Evolutionary conservation across 2,329 filamentous ascomycete species (phyloP).

Genomic region (Aspergillus versicolor): DNA sequence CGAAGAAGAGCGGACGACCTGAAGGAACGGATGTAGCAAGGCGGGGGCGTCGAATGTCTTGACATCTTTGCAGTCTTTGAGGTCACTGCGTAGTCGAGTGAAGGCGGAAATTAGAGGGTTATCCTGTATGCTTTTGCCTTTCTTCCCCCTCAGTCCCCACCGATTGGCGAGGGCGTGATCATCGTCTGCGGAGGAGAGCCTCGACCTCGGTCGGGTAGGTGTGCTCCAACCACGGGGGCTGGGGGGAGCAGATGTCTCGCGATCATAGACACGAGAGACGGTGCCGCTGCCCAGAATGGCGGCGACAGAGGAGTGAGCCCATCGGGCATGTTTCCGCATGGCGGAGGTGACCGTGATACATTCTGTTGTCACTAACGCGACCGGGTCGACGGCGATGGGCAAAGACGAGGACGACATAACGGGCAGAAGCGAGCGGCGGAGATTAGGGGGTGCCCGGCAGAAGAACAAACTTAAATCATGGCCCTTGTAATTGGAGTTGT

Average conservation of each 20-base stretch:
- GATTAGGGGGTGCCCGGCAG: constrained; percentile 13
- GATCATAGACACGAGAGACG: constrained; percentile 47
- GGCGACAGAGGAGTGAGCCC: constrained; percentile 92
- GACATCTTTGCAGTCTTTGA: constrained; percentile 89
- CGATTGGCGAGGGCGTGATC: constrained; percentile 65
- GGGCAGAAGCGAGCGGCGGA: constrained; percentile 20
- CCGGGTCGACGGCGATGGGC: constrained; percentile 82
- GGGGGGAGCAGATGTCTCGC: constrained; percentile 41
- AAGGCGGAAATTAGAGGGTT: constrained; percentile 96
- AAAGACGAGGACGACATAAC: constrained; percentile 45
- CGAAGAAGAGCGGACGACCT: constrained; percentile 93
- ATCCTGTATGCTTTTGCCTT: constrained; percentile 95
- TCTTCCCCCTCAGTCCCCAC: constrained; percentile 93
- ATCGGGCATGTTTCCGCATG: constrained; percentile 96
- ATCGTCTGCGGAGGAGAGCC: constrained; percentile 34
- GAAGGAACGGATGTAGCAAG: constrained; percentile 87
- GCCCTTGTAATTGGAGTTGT: constrained; percentile 12
- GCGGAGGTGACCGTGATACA: constrained; percentile 98
- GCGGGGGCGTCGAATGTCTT: constrained; percentile 83
- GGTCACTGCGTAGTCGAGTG: constrained; percentile 80
- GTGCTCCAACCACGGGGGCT: constrained; percentile 30
- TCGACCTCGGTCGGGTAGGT: constrained; percentile 21
- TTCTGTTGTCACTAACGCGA: constrained; percentile 94
- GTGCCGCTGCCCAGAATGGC: constrained; percentile 80
- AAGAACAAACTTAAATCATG: constrained; percentile 21